Conservation (phyloP, 163 green algal species). For the Volvox carteri region DNA sequence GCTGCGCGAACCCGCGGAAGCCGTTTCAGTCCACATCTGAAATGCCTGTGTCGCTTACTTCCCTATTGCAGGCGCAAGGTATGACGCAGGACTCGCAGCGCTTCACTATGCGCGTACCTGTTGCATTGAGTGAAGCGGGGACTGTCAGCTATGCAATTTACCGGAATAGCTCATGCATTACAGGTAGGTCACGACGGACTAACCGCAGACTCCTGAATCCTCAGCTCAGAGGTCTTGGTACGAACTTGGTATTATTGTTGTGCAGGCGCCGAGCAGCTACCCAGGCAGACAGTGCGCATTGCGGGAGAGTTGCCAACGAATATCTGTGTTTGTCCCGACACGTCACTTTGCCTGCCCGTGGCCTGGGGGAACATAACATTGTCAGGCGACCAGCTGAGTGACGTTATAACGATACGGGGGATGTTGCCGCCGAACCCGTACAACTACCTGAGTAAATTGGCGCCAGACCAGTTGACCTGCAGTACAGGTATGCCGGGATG, state of each 20-base stretch:
- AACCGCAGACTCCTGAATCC: too few relatives aligned
- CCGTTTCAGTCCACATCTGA: too few relatives aligned
- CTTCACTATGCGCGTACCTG: slow-evolving; percentile 56
- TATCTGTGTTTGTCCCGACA: slow-evolving; percentile 51
- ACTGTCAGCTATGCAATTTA: slow-evolving; percentile 61
- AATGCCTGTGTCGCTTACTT: neutral
- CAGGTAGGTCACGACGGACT: too few relatives aligned
- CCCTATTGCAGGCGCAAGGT: slow-evolving; percentile 8
- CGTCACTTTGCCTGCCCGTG: slow-evolving; percentile 41
- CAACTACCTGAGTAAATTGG: slow-evolving; percentile 14
- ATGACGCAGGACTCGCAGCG: slow-evolving; percentile 25
- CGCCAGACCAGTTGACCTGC: slow-evolving; percentile 44
- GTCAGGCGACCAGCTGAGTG: neutral
- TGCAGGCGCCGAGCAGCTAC: slow-evolving; percentile 26
- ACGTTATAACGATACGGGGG: slow-evolving; percentile 47
- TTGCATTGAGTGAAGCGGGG: slow-evolving; percentile 57
- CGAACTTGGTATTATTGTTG: neutral
- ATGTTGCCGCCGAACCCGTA: slow-evolving; percentile 61
- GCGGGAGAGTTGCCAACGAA: neutral
- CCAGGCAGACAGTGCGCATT: neutral
- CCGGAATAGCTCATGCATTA: slow-evolving; percentile 58
- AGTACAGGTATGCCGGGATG: slow-evolving; percentile 14
- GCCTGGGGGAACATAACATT: slow-evolving; percentile 38
- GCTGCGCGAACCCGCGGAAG: too few relatives aligned
- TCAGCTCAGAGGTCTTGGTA: too few relatives aligned